Percentiles rank a stretch among this genome's conserved stretches.
phyloP scores from a whole-genome alignment of 164 flowering plant genomes.

The Umbellularia californica region DNA sequence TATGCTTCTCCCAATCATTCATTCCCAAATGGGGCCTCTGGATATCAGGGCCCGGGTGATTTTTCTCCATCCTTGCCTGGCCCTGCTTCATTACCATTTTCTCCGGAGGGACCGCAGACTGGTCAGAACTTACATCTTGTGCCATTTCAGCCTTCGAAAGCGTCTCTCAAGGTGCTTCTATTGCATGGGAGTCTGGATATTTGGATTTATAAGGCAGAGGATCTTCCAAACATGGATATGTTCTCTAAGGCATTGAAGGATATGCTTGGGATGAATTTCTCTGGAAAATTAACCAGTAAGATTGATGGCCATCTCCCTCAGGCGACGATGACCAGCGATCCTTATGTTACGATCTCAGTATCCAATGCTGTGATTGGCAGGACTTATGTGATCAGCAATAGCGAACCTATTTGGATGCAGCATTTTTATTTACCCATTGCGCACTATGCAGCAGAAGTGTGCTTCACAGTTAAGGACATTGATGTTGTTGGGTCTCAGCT shows the following conservation, averaged over 20 bases:
- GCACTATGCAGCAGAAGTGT: slow-evolving; percentile 78
- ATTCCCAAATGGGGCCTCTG: slow-evolving; percentile 23
- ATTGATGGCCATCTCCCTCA: slow-evolving; percentile 42
- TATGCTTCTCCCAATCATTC: slow-evolving; percentile 44
- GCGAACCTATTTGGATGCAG: slow-evolving; percentile 92
- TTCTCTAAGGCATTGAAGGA: slow-evolving; percentile 79
- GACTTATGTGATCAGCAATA: slow-evolving; percentile 84
- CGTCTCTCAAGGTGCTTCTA: slow-evolving; percentile 71
- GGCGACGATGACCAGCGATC: slow-evolving; percentile 75
- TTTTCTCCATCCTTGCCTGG: slow-evolving; percentile 15
- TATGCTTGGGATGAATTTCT: slow-evolving; percentile 45
- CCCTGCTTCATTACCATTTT: slow-evolving; percentile 15
- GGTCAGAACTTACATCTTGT: slow-evolving; percentile 52
- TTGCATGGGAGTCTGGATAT: slow-evolving; percentile 91
- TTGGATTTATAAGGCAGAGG: slow-evolving; percentile 64
- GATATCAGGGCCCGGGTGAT: not conserved
- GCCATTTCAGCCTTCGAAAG: slow-evolving; percentile 39
- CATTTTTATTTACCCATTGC: slow-evolving; percentile 88
- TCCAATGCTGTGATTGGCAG: slow-evolving; percentile 71
- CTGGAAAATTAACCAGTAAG: slow-evolving; percentile 45
- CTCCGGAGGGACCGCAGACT: slow-evolving; percentile 29
- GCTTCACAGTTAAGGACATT: slow-evolving; percentile 79
- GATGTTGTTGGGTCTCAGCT: slow-evolving; percentile 89
- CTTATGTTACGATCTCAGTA: slow-evolving; percentile 71
- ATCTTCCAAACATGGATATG: slow-evolving; percentile 97